A percentile compares a stretch with the other conserved stretches of the same genome.
Evolutionary conservation across 106 monocot species (phyloP).

Genomic region (Vanilla planifolia): DNA sequence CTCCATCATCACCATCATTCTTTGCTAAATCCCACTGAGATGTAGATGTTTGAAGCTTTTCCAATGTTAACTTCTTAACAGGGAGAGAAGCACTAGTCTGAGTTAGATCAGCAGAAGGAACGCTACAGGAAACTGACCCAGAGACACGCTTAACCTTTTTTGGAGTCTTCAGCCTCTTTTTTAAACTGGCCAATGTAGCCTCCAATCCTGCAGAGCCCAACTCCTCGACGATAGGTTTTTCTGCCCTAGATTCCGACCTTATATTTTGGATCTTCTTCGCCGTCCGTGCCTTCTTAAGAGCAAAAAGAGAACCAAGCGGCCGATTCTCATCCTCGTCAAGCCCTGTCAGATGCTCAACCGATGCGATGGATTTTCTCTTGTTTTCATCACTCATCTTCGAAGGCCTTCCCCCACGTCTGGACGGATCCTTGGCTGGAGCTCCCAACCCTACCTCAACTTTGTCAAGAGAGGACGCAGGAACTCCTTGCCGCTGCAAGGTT

Average conservation of each 20-base stretch:
- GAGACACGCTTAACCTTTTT: constrained; percentile 23
- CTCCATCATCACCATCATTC: constrained; percentile 6
- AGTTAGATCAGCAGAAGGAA: background rate
- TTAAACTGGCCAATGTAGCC: constrained; percentile 69
- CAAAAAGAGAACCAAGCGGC: constrained; percentile 52
- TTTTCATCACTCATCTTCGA: constrained; percentile 19
- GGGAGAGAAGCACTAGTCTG: background rate
- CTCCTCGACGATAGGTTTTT: constrained; percentile 16
- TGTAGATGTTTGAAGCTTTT: background rate
- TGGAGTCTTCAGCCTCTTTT: constrained; percentile 61
- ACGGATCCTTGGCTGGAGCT: background rate
- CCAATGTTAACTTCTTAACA: background rate
- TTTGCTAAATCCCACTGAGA: constrained; percentile 7
- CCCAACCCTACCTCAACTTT: constrained; percentile 15
- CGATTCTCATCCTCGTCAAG: constrained; percentile 51
- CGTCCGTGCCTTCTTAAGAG: constrained; percentile 29
- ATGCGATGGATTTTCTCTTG: constrained; percentile 15
- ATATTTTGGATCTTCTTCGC: constrained; percentile 23
- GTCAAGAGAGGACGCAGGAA: background rate
- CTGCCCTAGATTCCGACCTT: constrained; percentile 13
- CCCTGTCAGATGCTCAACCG: background rate
- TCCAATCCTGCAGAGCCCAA: constrained; percentile 36
- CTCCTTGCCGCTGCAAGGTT: background rate
- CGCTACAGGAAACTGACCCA: constrained; percentile 13
- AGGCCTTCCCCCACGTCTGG: background rate